A percentile compares a stretch with the other conserved stretches of the same genome.
These are phyloP conservation scores for Hyaloperonospora brassicae DNA, from an alignment of 352 stramenopile genomes.

Conservation along the genomic window DNA sequence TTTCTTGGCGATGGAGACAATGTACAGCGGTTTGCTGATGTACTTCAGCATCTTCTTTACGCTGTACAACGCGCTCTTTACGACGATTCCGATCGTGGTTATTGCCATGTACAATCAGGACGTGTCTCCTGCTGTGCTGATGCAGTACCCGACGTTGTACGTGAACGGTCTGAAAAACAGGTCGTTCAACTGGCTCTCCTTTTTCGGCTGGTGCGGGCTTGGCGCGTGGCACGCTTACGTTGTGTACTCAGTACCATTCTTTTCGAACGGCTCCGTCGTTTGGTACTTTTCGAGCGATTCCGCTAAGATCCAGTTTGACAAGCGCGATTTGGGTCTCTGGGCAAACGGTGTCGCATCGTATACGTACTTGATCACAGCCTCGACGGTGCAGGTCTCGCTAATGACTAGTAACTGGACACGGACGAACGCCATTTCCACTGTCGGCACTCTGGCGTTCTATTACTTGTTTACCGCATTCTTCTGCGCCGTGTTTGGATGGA, in stretches of 20 bases:
- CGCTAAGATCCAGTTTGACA: conserved; percentile 50
- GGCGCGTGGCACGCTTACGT: conserved; percentile 85
- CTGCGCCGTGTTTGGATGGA: conserved; percentile 66
- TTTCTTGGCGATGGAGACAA: conserved; percentile 71
- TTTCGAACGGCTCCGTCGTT: conserved; percentile 72
- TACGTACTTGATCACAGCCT: conserved; percentile 81
- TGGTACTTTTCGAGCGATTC: conserved; percentile 70
- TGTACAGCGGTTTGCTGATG: conserved; percentile 85
- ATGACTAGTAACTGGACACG: conserved; percentile 88
- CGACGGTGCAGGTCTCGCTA: conserved; percentile 74
- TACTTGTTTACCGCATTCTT: conserved; percentile 84
- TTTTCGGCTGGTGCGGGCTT: conserved; percentile 79
- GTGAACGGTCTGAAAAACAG: conserved; percentile 83
- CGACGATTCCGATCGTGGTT: conserved; percentile 83
- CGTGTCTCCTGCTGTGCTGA: conserved; percentile 78
- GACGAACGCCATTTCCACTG: conserved; percentile 57
- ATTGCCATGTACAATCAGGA: conserved; percentile 90
- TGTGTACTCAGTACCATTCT: conserved; percentile 79
- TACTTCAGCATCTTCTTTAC: conserved; percentile 88
- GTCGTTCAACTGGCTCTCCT: conserved; percentile 86
- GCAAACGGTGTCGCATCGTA: conserved; percentile 75
- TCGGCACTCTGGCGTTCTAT: conserved; percentile 83
- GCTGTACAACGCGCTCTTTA: conserved; percentile 86
- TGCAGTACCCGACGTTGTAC: conserved; percentile 87
- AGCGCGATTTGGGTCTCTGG: conserved; percentile 71